Conservation (phyloP, 805 yeast genomes). For the Ascoidea asiatica region DNA sequence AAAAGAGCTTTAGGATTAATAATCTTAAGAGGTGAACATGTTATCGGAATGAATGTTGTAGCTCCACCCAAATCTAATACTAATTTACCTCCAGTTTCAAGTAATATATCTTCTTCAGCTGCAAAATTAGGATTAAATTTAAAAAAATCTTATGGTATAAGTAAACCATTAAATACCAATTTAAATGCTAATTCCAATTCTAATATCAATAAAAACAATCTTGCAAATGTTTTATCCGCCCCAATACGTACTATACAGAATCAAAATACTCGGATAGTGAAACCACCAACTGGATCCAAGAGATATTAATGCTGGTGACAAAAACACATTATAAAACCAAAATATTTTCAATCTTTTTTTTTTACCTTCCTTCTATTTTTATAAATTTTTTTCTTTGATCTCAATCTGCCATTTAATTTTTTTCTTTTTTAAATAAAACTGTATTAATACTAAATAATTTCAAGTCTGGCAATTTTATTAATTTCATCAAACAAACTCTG, state of each 20-base stretch:
- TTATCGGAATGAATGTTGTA: slow-evolving; percentile 34
- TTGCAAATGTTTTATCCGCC: slow-evolving; percentile 14
- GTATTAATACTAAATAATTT: too few relatives aligned
- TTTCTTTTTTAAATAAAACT: too few relatives aligned
- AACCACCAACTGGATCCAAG: slow-evolving; percentile 34
- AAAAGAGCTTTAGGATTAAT: slow-evolving; percentile 70
- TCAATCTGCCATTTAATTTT: too few relatives aligned
- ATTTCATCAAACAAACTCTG: too few relatives aligned
- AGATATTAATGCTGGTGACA: slow-evolving; percentile 9
- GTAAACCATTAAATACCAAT: slow-evolving; percentile 16
- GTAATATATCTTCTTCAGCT: too few relatives aligned
- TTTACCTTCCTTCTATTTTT: too few relatives aligned
- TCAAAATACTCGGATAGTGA: slow-evolving; percentile 24
- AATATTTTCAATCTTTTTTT: too few relatives aligned
- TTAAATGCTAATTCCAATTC: slow-evolving; percentile 1
- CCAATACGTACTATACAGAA: slow-evolving; percentile 17
- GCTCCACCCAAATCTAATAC: too few relatives aligned
- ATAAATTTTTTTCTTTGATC: too few relatives aligned
- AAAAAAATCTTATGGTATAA: slow-evolving; percentile 17
- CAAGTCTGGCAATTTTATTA: too few relatives aligned
- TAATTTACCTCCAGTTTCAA: too few relatives aligned
- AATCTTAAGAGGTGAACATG: slow-evolving; percentile 78
- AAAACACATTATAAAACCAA: too few relatives aligned
- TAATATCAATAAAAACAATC: slow-evolving; percentile 3
- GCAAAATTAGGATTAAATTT: slow-evolving; percentile 11